Conservation (phyloP, 2,329 filamentous ascomycete genomes). For the Xylaria sp. region DNA sequence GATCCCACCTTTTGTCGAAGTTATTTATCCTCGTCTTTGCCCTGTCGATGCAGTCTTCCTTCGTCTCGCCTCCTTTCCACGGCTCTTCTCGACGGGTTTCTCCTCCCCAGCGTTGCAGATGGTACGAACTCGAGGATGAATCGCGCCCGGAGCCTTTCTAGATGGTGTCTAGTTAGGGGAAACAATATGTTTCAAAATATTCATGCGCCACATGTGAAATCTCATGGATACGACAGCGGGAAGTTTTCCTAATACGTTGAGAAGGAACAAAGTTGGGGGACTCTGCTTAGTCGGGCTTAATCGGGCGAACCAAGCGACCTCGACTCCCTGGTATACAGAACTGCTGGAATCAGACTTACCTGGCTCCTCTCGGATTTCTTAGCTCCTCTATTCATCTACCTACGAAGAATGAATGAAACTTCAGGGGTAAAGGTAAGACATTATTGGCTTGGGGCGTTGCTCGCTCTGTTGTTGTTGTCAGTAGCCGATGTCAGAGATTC, state of each 20-base stretch:
- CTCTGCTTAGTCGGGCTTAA: background rate
- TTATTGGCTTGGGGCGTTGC: background rate
- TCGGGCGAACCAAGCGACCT: background rate
- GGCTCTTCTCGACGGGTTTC: constrained; percentile 12
- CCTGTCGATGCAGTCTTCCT: background rate
- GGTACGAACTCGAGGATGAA: constrained; percentile 12
- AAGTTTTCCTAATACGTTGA: too few species aligned
- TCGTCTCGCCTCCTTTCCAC: constrained; percentile 1
- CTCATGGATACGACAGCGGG: background rate
- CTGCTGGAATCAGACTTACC: constrained; percentile 2
- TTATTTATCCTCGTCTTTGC: constrained; percentile 2
- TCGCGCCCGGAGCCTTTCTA: constrained; percentile 11
- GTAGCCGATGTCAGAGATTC: background rate
- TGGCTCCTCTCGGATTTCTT: background rate
- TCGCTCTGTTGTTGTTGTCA: background rate
- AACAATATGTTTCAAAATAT: background rate
- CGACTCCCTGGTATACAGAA: background rate
- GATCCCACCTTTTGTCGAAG: constrained; percentile 23
- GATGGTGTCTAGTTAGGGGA: background rate
- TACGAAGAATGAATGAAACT: constrained; percentile 9
- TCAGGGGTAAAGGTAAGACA: background rate
- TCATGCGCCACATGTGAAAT: background rate
- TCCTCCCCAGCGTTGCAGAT: constrained; percentile 19
- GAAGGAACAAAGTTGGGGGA: background rate
- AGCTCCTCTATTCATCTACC: constrained; percentile 4